Conservation (phyloP, 2,329 filamentous ascomycete genomes). For the Fusarium dlaminii region DNA sequence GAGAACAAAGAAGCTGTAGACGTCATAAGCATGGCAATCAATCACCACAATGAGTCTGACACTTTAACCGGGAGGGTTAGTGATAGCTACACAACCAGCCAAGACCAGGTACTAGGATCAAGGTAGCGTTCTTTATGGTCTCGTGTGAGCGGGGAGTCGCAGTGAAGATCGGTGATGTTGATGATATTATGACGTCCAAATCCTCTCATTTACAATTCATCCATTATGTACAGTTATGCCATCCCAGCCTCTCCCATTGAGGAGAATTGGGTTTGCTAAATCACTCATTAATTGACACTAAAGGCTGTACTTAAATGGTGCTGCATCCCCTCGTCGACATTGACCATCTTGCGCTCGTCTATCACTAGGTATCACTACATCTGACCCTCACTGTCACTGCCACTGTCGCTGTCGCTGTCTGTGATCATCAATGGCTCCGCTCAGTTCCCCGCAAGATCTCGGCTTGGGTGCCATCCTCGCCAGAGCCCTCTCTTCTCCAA, state of each 20-base stretch:
- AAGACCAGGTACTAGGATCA: slow-evolving; percentile 4
- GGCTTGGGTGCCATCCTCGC: slow-evolving; percentile 24
- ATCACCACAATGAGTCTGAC: background rate
- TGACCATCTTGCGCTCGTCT: background rate
- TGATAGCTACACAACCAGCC: background rate
- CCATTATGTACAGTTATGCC: background rate
- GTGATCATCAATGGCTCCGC: slow-evolving; percentile 23
- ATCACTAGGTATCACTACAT: background rate
- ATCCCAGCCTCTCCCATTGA: slow-evolving; percentile 6
- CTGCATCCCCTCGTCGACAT: background rate
- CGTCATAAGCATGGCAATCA: background rate
- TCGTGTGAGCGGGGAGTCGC: slow-evolving; percentile 9
- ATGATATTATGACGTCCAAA: slow-evolving; percentile 30
- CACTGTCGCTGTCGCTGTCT: background rate
- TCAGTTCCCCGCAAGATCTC: slow-evolving; percentile 19
- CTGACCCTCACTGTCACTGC: background rate
- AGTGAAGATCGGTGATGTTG: slow-evolving; percentile 22
- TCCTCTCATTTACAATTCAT: slow-evolving; percentile 1
- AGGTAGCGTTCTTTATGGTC: background rate
- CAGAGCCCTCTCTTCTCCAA: slow-evolving; percentile 25
- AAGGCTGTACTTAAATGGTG: slow-evolving; percentile 1
- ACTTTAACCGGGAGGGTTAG: background rate
- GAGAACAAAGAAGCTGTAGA: slow-evolving; percentile 1
- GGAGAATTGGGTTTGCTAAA: background rate
- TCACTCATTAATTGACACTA: background rate